Evolutionary conservation across 768 basidiomycete species (phyloP).

Genomic region (Suillus subaureus): DNA sequence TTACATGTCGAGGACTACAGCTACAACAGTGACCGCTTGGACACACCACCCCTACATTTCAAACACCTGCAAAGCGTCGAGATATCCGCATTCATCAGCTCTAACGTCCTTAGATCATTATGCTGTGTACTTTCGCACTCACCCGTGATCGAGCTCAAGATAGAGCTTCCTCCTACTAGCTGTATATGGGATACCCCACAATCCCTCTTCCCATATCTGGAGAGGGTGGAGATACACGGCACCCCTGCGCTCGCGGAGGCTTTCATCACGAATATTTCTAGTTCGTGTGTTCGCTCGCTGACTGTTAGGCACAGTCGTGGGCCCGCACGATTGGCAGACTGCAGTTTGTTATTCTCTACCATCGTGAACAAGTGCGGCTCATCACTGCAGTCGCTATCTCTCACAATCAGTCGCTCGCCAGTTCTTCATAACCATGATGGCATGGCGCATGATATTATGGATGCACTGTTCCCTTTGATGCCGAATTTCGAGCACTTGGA

Average conservation of each 20-base stretch:
- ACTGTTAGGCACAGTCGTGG: conserved; percentile 3
- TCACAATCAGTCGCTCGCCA: conserved; percentile 5
- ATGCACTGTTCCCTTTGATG: conserved; percentile 6
- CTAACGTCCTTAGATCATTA: conserved; percentile 3
- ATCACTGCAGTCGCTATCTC: conserved; percentile 2
- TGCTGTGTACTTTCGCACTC: conserved; percentile 2
- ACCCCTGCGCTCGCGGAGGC: not conserved
- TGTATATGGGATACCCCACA: not conserved
- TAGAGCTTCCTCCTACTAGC: conserved; percentile 3
- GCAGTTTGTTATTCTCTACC: conserved; percentile 2
- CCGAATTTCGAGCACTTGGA: conserved; percentile 5
- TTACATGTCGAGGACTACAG: conserved; percentile 10
- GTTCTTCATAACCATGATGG: conserved; percentile 5
- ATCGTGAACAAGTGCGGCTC: not conserved
- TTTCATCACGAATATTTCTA: not conserved
- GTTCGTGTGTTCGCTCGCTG: not conserved
- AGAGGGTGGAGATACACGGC: not conserved
- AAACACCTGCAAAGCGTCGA: conserved; percentile 3
- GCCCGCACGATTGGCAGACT: conserved; percentile 1
- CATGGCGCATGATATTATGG: conserved; percentile 5
- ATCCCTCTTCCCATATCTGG: not conserved
- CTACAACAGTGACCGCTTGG: conserved; percentile 3
- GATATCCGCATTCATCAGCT: conserved; percentile 4
- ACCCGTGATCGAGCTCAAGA: conserved; percentile 8
- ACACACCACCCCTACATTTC: conserved; percentile 3